phyloP scores from a whole-genome alignment of 371 early-diverging fungal genomes.

The Actinomortierella wolfii region DNA sequence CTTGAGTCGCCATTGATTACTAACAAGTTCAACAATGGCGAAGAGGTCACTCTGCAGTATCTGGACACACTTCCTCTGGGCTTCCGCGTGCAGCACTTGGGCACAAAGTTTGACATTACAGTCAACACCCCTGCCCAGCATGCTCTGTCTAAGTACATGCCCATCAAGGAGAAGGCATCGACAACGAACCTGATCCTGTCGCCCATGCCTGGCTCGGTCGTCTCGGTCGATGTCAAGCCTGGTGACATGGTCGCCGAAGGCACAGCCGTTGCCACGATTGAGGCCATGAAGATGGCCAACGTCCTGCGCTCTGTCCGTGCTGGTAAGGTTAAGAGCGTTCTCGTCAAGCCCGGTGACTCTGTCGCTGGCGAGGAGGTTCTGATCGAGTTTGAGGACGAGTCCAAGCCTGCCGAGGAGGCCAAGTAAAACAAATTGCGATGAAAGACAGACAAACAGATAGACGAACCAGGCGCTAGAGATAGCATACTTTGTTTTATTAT shows the following conservation, averaged over 20 bases:
- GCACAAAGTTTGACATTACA: constrained; percentile 83
- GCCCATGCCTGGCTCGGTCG: constrained; percentile 95
- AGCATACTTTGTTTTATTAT: too few species aligned
- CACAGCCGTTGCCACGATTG: constrained; percentile 85
- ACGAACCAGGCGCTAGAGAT: too few species aligned
- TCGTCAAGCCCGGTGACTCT: constrained; percentile 72
- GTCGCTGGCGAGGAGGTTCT: constrained; percentile 90
- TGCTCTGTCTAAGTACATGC: constrained; percentile 72
- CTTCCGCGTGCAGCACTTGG: constrained; percentile 80
- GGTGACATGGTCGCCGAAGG: constrained; percentile 90
- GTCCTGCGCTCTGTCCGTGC: constrained; percentile 80
- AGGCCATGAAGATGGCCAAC: constrained; percentile 99
- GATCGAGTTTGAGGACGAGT: constrained; percentile 74
- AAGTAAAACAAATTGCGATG: constrained; percentile 28
- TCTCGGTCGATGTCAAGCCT: constrained; percentile 80
- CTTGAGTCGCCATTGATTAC: constrained; percentile 77
- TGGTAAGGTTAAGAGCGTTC: constrained; percentile 82
- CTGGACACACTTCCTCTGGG: constrained; percentile 76
- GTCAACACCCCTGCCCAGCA: constrained; percentile 68
- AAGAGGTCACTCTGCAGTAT: constrained; percentile 76
- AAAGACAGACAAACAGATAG: not conserved
- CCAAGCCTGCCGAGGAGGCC: constrained; percentile 25
- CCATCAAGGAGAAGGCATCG: constrained; percentile 73
- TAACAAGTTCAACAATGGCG: constrained; percentile 52
- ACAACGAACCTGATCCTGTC: constrained; percentile 74